Evolutionary conservation across 768 basidiomycete genomes (phyloP), one percentile per base, ranked within the genome.

Genomic region (Paxillus rubicundulus): DNA sequence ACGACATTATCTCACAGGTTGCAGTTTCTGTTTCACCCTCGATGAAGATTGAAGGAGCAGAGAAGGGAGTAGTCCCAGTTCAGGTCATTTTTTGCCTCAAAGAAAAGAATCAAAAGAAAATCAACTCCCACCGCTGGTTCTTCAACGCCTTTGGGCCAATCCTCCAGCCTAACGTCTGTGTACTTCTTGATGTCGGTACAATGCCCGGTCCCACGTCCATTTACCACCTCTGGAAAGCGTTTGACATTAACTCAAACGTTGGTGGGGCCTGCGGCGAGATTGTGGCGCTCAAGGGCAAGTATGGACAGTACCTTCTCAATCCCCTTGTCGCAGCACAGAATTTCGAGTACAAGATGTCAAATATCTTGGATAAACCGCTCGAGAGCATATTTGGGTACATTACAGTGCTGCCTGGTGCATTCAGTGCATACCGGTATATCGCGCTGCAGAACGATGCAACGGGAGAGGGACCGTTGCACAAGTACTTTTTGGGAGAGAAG

Each of bases 181-280:
- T 96, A 9, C 79, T 97, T 13, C 82, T 97, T 24, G 94, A 96
- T 60, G 94, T 96, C 38, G 85, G 85, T 16, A 87, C 85, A 0
- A 85, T 84, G 79, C 93, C 93, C 0, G 92, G 90, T 4, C 86
- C 91, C 9, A 92, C 87, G 47, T 84, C 82, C 9, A 91, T 96
- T 54, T 96, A 96, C 68, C 92, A 93, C 62, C 73, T 95, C 3
- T 95, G 93, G 92, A 95, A 95, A 70, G 89, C 92, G 6, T 96
- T 97, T 58, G 91, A 93, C 61, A 87, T 92, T 68, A 92, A 92
- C 65, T 89, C 87, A 17, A 90, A 90, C 61, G 90, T 93, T 14
- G 91, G 88, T 1, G 91, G 94, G 14, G 94, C 93, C 16, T 97
- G 94, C 62, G 94, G 94, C n/a, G 94, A 96, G 74, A 95, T 96